phyloP scores from a whole-genome alignment of 2,329 filamentous ascomycete species.

The Cordyceps cateniannulata region DNA sequence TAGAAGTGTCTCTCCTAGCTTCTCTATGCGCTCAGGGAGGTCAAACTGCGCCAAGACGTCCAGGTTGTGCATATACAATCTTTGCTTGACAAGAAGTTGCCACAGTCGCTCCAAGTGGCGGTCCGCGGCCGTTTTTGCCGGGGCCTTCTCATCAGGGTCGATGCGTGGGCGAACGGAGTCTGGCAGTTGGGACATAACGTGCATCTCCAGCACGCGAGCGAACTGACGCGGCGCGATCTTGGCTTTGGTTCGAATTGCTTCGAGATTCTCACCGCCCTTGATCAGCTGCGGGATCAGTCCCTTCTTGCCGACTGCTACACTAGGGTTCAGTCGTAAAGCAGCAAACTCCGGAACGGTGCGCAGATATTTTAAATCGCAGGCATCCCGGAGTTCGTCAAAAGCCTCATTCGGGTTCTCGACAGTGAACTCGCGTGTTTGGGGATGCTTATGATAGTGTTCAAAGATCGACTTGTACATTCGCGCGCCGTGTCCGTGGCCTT shows the following conservation, averaged over 20 bases:
- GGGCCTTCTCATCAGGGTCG: slow-evolving; percentile 35
- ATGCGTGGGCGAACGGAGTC: slow-evolving; percentile 48
- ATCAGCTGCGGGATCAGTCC: slow-evolving; percentile 45
- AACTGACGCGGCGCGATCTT: slow-evolving; percentile 79
- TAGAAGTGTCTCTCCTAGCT: slow-evolving; percentile 62
- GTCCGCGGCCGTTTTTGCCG: slow-evolving; percentile 44
- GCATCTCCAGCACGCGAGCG: slow-evolving; percentile 66
- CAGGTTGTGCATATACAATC: slow-evolving; percentile 69
- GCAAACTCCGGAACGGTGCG: slow-evolving; percentile 52
- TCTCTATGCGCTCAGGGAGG: slow-evolving; percentile 59
- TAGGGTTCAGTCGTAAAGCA: slow-evolving; percentile 47
- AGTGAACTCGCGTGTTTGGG: slow-evolving; percentile 73
- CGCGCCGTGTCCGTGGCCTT: slow-evolving; percentile 71
- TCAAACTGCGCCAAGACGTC: slow-evolving; percentile 67
- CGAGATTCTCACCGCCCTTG: slow-evolving; percentile 49
- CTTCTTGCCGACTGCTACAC: slow-evolving; percentile 41
- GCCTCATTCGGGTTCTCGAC: slow-evolving; percentile 90
- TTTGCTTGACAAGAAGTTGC: slow-evolving; percentile 68
- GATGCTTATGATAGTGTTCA: slow-evolving; percentile 56
- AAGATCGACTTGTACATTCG: slow-evolving; percentile 79
- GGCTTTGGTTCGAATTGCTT: slow-evolving; percentile 49
- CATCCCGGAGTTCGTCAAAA: slow-evolving; percentile 74
- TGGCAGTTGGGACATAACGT: slow-evolving; percentile 57
- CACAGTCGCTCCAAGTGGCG: slow-evolving; percentile 63
- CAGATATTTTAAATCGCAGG: slow-evolving; percentile 63